Base-by-base conservation (phyloP, 306 rosid genomes). In the Glycine tomentella region DNA sequence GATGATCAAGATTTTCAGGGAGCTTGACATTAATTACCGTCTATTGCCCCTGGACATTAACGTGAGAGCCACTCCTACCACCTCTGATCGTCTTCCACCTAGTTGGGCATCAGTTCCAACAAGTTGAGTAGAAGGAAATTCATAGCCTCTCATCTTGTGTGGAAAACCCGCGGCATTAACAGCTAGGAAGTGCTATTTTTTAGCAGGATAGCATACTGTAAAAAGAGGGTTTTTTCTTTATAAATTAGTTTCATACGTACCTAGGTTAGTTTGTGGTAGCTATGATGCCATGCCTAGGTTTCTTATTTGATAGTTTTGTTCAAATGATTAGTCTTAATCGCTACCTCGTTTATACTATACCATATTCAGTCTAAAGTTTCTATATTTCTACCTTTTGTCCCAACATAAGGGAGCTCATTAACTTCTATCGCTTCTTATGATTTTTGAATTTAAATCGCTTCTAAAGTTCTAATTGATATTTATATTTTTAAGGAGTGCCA, bases 11-110 rank as follows among this genome's bases (percentile, higher is more conserved):
- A 85, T 90, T 81, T 87, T 92, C 85, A 72, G 75, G 76, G 99
- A 96, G 57, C 88, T 89, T 1, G 99, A 96, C 80, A 86, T 96
- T 53, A 90, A 91, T 7, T 92, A 85, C 80, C 94, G 99, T 4
- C 84, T 95, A 12, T 59, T 83, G 70, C 98, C 99, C 0, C 16
- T 87, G 0, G 98, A 95, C 79, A 84, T 95, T 20, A 93, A 81
- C 11, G 81, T 95, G 42, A 82, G 94, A 2, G 57, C 84, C 67
- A 50, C 87, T 85, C 98, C 99, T 58, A 78, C 90, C 66, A 56
- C 87, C 77, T 79, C 93, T 33, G 82, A 85, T 1, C 86, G 90
- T 20, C 75, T 85, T 82, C 92, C 97, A 57, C 75, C 91, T 8
- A 78, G 82, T 76, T 83, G 88, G 91, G 3, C 87, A 16, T 14